phyloP scores from a whole-genome alignment of 2,329 filamentous ascomycete species.

The Sporothrix phasma region DNA sequence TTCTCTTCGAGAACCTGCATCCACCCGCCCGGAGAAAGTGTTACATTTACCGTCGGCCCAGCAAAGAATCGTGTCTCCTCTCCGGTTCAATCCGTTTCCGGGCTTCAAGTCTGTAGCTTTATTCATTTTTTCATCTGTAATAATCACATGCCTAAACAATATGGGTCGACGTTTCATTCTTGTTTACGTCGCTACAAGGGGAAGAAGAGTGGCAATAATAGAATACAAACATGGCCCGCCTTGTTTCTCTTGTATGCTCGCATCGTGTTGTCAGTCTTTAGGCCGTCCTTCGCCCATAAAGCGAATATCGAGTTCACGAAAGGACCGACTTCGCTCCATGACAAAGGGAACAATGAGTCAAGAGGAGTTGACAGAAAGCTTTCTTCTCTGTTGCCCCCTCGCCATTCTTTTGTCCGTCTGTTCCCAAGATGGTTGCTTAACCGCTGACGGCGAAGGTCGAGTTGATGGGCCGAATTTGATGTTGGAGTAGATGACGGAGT shows the following conservation, averaged over 20 bases:
- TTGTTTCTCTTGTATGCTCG: neutral
- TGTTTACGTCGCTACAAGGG: neutral
- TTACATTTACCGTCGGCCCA: neutral
- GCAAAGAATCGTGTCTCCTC: neutral
- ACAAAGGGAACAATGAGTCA: neutral
- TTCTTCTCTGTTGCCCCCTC: no score
- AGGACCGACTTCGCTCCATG: neutral
- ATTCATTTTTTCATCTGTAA: no score
- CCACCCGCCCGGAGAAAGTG: neutral
- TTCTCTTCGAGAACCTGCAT: no score
- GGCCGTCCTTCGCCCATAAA: no score
- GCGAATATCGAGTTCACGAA: neutral
- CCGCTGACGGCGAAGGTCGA: conserved; percentile 22
- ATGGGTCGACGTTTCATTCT: conserved; percentile 4
- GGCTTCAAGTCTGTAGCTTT: no score
- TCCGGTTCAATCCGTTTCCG: neutral
- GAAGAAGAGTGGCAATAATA: neutral
- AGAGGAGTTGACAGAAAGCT: neutral
- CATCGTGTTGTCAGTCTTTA: neutral
- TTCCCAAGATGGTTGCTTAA: neutral
- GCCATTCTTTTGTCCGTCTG: neutral
- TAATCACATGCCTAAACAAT: no score
- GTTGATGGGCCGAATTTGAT: conserved; percentile 27
- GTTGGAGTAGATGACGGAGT: conserved; percentile 32
- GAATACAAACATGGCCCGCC: neutral